Percentiles rank a stretch among this genome's conserved stretches.
Conservation (phyloP, 441 rosid species). For the Aleurites moluccanus region DNA sequence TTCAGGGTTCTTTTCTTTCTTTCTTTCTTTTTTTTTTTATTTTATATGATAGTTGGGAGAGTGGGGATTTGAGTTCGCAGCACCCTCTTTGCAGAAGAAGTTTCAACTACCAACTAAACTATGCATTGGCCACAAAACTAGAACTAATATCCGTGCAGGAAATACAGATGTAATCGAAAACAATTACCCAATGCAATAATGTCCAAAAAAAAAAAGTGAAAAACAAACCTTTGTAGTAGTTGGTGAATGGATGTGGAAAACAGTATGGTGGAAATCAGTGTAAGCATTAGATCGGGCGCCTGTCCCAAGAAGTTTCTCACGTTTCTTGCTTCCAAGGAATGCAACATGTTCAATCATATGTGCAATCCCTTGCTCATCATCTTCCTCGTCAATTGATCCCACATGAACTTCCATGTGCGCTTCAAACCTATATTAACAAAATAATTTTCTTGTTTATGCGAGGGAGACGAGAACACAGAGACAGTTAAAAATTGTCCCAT, state of each 20-base stretch:
- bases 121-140: background rate
- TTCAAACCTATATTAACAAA: slow-evolving; percentile 70
- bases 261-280: slow-evolving; percentile 99
- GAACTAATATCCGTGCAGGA: background rate
- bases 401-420: slow-evolving; percentile 99
- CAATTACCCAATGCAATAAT: background rate
- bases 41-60: background rate
- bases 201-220: slow-evolving; percentile 16
- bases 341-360: slow-evolving; percentile 99
- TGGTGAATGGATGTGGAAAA: slow-evolving; percentile 98
- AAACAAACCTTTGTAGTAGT: slow-evolving; percentile 73
- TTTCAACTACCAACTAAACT: background rate
- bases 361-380: slow-evolving; percentile 99
- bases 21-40: background rate
- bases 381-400: slow-evolving; percentile 98
- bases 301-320: slow-evolving; percentile 98
- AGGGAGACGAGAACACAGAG: slow-evolving; percentile 9
- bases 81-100: background rate
- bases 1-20: background rate
- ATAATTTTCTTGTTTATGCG: slow-evolving; percentile 9
- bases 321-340: slow-evolving; percentile 98
- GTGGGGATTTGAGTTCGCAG: background rate
- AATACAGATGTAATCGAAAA: background rate
- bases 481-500: slow-evolving; percentile 6
- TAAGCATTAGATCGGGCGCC: slow-evolving; percentile 99